Evolutionary conservation across 305 asterid species (phyloP).

Genomic region (Fraxinus xanthoxyloides): DNA sequence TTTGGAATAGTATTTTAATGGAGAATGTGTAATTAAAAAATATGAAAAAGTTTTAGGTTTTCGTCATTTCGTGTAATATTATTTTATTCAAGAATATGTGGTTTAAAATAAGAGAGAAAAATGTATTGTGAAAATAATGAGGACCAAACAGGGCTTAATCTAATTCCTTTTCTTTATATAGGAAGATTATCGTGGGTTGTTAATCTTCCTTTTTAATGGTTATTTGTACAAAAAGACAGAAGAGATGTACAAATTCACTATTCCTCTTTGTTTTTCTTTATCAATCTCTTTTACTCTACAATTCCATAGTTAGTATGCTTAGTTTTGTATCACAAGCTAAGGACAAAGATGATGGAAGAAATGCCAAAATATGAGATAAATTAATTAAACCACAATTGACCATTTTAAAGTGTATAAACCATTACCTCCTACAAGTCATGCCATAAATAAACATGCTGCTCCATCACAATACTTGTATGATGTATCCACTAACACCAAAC

Average conservation of each 20-base stretch:
- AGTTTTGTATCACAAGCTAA: neutral
- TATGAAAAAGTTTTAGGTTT: too few species aligned
- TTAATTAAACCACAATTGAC: neutral
- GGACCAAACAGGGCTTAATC: too few species aligned
- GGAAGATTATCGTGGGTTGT: too few species aligned
- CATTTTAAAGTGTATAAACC: neutral
- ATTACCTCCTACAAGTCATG: neutral
- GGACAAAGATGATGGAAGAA: neutral
- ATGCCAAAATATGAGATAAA: neutral
- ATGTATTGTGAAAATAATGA: too few species aligned
- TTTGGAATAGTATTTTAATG: too few species aligned
- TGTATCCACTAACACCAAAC: neutral
- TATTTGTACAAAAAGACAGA: neutral
- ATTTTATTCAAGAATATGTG: too few species aligned
- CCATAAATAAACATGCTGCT: neutral
- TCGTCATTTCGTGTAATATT: too few species aligned
- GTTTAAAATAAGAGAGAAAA: too few species aligned
- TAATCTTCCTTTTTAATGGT: neutral
- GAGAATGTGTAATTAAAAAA: too few species aligned
- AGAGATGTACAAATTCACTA: neutral
- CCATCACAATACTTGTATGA: neutral
- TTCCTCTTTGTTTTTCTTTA: neutral
- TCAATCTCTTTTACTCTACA: neutral
- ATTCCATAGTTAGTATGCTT: neutral
- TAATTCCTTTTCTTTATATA: too few species aligned